These are phyloP conservation scores for Cercophora sp. DNA, from an alignment of 495 filamentous ascomycete species.

Conservation along the genomic window DNA sequence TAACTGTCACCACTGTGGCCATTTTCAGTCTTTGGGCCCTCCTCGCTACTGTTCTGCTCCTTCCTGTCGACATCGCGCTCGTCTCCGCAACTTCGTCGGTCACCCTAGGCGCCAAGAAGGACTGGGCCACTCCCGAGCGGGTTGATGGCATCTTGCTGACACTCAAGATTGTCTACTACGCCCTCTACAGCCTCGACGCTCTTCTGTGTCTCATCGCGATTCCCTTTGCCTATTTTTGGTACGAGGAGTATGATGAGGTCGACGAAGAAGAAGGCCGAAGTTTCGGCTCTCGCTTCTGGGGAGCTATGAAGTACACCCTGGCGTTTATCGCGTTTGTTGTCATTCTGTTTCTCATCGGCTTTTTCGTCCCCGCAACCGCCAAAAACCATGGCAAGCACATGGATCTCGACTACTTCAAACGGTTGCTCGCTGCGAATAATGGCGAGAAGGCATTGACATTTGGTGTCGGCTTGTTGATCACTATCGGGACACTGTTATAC, in stretches of 20 bases:
- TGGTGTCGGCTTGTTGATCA: conserved; percentile 76
- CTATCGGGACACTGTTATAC: conserved; percentile 79
- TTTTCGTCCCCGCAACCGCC: conserved; percentile 79
- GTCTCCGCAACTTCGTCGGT: conserved; percentile 82
- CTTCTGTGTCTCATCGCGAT: conserved; percentile 85
- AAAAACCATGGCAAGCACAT: conserved; percentile 56
- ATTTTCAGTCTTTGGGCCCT: conserved; percentile 82
- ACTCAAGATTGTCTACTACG: conserved; percentile 86
- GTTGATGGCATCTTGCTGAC: conserved; percentile 73
- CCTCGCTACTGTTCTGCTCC: conserved; percentile 85
- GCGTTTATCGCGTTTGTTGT: conserved; percentile 75
- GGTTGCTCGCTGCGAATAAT: conserved; percentile 76
- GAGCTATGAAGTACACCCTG: conserved; percentile 85
- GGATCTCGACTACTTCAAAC: conserved; percentile 88
- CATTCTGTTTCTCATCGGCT: conserved; percentile 84
- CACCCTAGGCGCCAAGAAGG: conserved; percentile 76
- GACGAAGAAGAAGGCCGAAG: conserved; percentile 73
- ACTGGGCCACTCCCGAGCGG: conserved; percentile 80
- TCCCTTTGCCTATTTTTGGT: conserved; percentile 97
- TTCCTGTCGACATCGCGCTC: conserved; percentile 92
- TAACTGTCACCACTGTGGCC: conserved; percentile 72
- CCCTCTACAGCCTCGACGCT: conserved; percentile 86
- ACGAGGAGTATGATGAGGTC: conserved; percentile 91
- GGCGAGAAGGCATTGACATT: conserved; percentile 92
- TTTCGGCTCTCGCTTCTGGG: conserved; percentile 64